Evolutionary conservation across 2,329 filamentous ascomycete genomes (phyloP), one percentile per base, ranked within the genome.

Genomic region (Stylonectria norvegica): DNA sequence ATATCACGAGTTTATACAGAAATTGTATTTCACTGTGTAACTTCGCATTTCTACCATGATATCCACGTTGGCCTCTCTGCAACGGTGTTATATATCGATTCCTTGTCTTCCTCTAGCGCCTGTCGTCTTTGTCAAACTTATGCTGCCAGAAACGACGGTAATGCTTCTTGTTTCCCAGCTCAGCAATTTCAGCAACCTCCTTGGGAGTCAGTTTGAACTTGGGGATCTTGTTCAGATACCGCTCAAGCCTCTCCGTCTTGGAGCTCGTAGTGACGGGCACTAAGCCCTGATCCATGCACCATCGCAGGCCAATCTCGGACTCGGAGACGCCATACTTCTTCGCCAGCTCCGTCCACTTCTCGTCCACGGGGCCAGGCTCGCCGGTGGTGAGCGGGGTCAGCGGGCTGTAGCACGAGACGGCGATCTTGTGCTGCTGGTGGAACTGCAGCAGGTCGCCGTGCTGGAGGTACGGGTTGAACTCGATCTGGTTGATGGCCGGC

Each of bases 401-500:
- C 2, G 80, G 76, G 0, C 57, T 71, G 60, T 81, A 84, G 7
- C 74, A 73, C 5, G 72, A 65, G 3, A 75, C 60, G 4, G 76
- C 73, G 47, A 86, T 85, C 39, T 68, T 62, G 54, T 83, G 66
- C 55, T 73, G 62, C 51, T 70, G 71, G 60, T 75, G 75, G 63
- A 76, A 86, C 12, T 68, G 63, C 20, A 85, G 39, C 10, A 86
- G 67, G 42, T 72, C 68, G 5, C 70, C 71, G 59, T 85, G 83
- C 63, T 85, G 83, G 36, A 86, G 70, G 60, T 88, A 87, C 0
- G 86, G 85, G 64, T 93, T 85, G 57, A 78, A 82, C 68, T 91
- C 86, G 57, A 91, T 85, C 71, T 93, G 86, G 68, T 91, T 90
- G 47, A 86, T 76, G 5, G 78, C 81, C 1, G 87, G 87, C 3